Evolutionary conservation across 495 filamentous ascomycete genomes (phyloP), one percentile per base, ranked within the genome.

Genomic region (Aspergillus saccharolyticus): DNA sequence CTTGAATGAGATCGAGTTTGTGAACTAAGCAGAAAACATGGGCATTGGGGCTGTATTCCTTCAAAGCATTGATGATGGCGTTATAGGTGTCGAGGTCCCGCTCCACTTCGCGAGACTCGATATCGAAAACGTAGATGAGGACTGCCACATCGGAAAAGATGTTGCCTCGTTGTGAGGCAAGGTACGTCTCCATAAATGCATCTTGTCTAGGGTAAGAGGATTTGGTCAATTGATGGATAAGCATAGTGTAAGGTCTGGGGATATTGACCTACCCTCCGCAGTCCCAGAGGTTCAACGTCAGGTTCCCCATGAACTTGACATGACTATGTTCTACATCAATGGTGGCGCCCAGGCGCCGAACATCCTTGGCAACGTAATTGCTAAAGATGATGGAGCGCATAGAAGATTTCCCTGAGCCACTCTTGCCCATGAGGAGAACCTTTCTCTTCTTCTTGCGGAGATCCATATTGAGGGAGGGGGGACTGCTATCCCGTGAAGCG

Each of bases 321-420:
- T 96, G 91, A 46, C 90, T 96, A 62, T 97, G 88, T 76, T 98
- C 94, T 50, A 98, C 92, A 71, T 97, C 94, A 68, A 98, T 97
- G 4, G 94, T 98, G n/a, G 94, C 94, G 48, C 93, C 94, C 59
- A 98, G 74, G 25, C 94, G 79, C 22, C 94, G 86, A 5, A 96
- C 96, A 77, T 98, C 95, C 66, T 93, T 93, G 42, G 95, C 94
- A 50, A 97, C 88, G 63, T 96, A 97, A 72, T 98, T 97, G 76
- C 87, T 92, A 74, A 98, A 98, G 63, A 98, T 95, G 64, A 98
- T 97, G 55, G 87, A 91, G 53, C 95, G 83, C 94, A 98, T 98
- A 49, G 91, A 96, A 28, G 92, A 96, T 71, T 98, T 98, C n/a
- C 94, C 94, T n/a, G 93, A 96, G 57, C 94, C 94, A 60, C 88